A percentile compares a stretch with the other conserved stretches of the same genome.
phyloP scores from a whole-genome alignment of 1,284 basidiomycete species.

The Singerocomus inundabilis region DNA sequence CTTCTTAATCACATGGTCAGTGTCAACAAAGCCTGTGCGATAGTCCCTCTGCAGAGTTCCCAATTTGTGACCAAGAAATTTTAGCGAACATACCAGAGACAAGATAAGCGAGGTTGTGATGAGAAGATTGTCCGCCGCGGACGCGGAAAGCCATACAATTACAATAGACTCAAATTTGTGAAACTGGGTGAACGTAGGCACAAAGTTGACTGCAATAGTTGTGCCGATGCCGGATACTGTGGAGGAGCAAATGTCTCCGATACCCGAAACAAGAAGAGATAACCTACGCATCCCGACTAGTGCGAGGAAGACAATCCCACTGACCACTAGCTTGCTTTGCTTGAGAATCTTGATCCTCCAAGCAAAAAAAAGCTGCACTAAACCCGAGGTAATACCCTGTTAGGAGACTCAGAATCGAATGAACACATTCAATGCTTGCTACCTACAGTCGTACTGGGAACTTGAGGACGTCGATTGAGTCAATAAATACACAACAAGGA shows the following conservation, averaged over 20 bases:
- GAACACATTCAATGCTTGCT: not conserved
- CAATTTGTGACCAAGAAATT: not conserved
- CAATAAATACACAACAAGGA: not conserved
- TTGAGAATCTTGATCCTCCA: slow-evolving; percentile 43
- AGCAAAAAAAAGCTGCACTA: slow-evolving; percentile 44
- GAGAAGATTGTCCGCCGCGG: slow-evolving; percentile 30
- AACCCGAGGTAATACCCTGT: slow-evolving; percentile 39
- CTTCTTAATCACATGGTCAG: slow-evolving; percentile 34
- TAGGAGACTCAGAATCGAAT: not conserved
- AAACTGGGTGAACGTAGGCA: slow-evolving; percentile 29
- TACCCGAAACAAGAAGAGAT: not conserved
- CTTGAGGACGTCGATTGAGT: slow-evolving; percentile 6
- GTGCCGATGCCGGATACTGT: slow-evolving; percentile 36
- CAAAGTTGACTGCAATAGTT: slow-evolving; percentile 31
- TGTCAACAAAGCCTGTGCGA: slow-evolving; percentile 31
- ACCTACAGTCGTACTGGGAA: slow-evolving; percentile 25
- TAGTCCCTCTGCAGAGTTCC: slow-evolving; percentile 24
- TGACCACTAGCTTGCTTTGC: slow-evolving; percentile 28
- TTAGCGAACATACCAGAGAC: slow-evolving; percentile 26
- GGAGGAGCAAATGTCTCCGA: not conserved
- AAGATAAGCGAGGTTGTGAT: slow-evolving; percentile 31
- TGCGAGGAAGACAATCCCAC: slow-evolving; percentile 29
- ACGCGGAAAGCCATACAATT: slow-evolving; percentile 33
- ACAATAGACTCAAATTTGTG: slow-evolving; percentile 34
- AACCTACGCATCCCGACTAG: slow-evolving; percentile 25